Evolutionary conservation across 345 rosid genomes (phyloP).

Genomic region (Erucastrum elatum): DNA sequence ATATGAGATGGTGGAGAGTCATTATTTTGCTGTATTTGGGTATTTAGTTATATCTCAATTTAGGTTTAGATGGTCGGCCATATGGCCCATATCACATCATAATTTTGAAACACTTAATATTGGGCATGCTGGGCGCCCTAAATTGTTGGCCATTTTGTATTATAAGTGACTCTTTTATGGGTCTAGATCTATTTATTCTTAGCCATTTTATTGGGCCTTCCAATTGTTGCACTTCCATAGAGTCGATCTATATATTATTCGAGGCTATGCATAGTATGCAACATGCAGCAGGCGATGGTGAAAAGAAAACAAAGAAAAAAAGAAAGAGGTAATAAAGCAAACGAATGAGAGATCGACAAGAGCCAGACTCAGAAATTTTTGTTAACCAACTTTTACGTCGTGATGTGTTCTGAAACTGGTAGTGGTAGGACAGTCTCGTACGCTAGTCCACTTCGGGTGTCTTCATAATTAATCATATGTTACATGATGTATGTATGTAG

Average conservation of each 20-base stretch:
- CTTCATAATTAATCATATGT: conserved; percentile 7
- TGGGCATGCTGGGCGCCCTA: background rate
- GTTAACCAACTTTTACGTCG: background rate
- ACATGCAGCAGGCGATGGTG: background rate
- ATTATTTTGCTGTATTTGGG: background rate
- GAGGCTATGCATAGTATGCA: background rate
- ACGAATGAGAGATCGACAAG: conserved; percentile 37
- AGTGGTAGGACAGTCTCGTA: conserved; percentile 29
- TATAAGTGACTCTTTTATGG: background rate
- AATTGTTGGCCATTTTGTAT: background rate
- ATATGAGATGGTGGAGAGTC: background rate
- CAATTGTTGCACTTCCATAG: background rate
- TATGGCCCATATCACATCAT: background rate
- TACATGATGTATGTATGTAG: background rate
- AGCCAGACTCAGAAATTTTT: background rate
- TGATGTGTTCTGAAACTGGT: conserved; percentile 29
- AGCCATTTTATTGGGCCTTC: background rate
- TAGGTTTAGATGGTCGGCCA: background rate
- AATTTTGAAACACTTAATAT: background rate
- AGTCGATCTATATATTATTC: background rate
- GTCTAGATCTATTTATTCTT: background rate
- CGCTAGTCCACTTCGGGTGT: conserved; percentile 30
- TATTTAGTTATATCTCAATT: background rate
- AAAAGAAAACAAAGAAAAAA: background rate
- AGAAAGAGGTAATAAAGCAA: background rate